A percentile compares a stretch with the other conserved stretches of the same genome.
Evolutionary conservation across 257 asterid genomes (phyloP).

Genomic region (Fraxinus quadrangulata): DNA sequence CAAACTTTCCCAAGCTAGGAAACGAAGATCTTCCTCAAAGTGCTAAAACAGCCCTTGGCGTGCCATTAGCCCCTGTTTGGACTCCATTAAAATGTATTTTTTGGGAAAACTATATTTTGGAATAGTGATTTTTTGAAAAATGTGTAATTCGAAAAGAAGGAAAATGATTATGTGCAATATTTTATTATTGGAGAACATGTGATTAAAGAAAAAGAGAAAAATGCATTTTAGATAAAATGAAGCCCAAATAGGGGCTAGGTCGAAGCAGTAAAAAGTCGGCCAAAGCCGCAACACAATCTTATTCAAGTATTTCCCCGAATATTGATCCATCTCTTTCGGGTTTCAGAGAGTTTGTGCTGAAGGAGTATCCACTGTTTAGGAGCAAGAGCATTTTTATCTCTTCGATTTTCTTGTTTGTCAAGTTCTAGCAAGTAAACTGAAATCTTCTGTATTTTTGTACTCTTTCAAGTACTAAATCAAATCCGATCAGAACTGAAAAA

Average conservation of each 20-base stretch:
- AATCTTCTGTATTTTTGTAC: neutral
- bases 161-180: no score
- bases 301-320: constrained; percentile 84
- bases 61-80: no score
- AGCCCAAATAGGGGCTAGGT: constrained; percentile 30
- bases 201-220: no score
- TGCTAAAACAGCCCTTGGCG: no score
- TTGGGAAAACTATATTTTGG: no score
- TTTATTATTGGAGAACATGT: no score
- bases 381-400: constrained; percentile 67
- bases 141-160: no score
- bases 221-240: no score
- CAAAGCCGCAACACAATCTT: constrained; percentile 90
- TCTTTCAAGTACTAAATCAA: constrained; percentile 1
- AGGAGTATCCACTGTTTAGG: constrained; percentile 98
- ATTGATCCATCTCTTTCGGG: constrained; percentile 89
- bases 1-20: no score
- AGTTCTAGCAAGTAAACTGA: constrained; percentile 88
- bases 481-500: neutral
- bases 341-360: constrained; percentile 73
- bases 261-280: constrained; percentile 70
- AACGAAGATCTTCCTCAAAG: no score
- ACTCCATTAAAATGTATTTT: no score
- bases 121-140: no score
- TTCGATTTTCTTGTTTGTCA: constrained; percentile 85